Base-by-base conservation (phyloP, 768 basidiomycete genomes). In the Cytidiella melzeri region DNA sequence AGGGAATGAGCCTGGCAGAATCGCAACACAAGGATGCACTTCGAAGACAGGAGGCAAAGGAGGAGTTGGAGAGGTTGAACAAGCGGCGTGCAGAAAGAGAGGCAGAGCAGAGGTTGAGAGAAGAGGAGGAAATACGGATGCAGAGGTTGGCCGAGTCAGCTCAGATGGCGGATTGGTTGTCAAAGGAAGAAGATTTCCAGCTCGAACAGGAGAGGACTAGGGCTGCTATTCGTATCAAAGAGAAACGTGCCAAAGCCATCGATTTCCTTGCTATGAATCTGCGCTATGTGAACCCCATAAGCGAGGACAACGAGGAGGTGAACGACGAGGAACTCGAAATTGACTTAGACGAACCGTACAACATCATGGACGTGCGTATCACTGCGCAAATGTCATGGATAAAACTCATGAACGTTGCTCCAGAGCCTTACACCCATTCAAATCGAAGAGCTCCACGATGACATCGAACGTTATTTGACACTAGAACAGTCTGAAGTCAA, bases 141-240 rank as follows among this genome's bases (percentile, higher is more conserved):
- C 84, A 87, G 52, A 77, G 93, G 47, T 61, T 95, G 48, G 86
- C 92, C 44, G 96, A 99, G 69, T 92, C 93, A 20, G 92, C 87
- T 5, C 92, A 96, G 61, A 98, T 97, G 94, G 87, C 91, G 4
- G 93, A 96, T 50, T 99, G 96, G 96, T 74, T 97, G 53, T 82
- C 90, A 30, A 94, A 94, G 68, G 96, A 99, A 59, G 95, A 92
- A 42, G 91, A 92, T 55, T 99, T 98, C 66, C 92, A 97, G 65
- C 76, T 99, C 43, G 91, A 96, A 53, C 96, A 99, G 67, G 92
- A 96, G 58, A 77, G 89, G 50, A 73, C 76, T 56, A 77, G 96
- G 55, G 96, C 96, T 20, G 83, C 89, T 45, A 98, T 99, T 61
- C 80, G 96, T 45, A 85, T 98, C 61, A 85, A 89, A 63, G 96